phyloP scores from a whole-genome alignment of 331 rosid genomes.

The Quercus tomentella region DNA sequence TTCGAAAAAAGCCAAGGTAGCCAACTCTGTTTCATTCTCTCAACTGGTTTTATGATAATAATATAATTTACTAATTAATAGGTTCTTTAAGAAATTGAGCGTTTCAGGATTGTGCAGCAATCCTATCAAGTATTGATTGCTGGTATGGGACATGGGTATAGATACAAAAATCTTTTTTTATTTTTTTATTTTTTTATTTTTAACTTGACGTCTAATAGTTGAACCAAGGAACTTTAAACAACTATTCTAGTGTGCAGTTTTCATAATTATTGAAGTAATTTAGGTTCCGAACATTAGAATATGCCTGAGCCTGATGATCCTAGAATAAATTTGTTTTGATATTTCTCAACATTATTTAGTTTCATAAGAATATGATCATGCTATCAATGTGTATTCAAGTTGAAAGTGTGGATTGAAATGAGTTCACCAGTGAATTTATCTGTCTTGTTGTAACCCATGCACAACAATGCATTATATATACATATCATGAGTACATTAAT shows the following conservation, averaged over 20 bases:
- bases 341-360: background rate
- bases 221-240: background rate
- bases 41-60: background rate
- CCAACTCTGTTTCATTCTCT: background rate
- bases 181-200: background rate
- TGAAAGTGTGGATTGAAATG: background rate
- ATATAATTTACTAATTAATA: too few relatives aligned
- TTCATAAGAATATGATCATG: background rate
- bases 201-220: background rate
- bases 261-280: background rate
- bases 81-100: background rate
- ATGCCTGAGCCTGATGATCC: background rate
- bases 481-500: too few relatives aligned
- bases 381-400: background rate
- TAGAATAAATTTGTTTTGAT: too few relatives aligned
- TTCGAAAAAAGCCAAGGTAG: constrained; percentile 48
- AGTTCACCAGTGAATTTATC: too few relatives aligned
- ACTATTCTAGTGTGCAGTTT: background rate
- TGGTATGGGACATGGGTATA: too few relatives aligned
- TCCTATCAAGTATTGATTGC: background rate
- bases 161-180: background rate
- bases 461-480: too few relatives aligned
- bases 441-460: too few relatives aligned
- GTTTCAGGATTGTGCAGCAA: background rate
- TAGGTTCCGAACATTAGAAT: background rate